Evolutionary conservation across 1,139 yeast species (phyloP).

Genomic region (Groenewaldozyma auringiensis): DNA sequence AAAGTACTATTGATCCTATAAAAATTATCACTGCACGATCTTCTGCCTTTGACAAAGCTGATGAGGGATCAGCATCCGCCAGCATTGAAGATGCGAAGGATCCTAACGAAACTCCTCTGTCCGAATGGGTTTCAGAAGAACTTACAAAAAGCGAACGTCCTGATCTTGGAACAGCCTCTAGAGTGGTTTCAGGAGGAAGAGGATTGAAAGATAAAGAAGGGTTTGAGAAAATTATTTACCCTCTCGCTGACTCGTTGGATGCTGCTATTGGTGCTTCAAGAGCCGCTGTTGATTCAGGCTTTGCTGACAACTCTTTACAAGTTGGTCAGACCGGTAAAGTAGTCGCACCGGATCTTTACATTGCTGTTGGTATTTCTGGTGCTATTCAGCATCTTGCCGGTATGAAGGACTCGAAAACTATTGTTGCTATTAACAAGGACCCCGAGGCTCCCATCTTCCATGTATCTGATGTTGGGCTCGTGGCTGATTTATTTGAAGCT

Average conservation of each 20-base stretch:
- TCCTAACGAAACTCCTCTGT: slow-evolving; percentile 26
- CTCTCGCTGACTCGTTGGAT: slow-evolving; percentile 73
- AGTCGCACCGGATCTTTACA: slow-evolving; percentile 89
- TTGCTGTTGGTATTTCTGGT: slow-evolving; percentile 93
- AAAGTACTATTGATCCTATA: slow-evolving; percentile 50
- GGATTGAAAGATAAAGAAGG: slow-evolving; percentile 87
- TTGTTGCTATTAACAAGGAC: slow-evolving; percentile 92
- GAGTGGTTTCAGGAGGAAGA: slow-evolving; percentile 88
- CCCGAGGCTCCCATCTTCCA: slow-evolving; percentile 91
- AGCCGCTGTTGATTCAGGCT: slow-evolving; percentile 96
- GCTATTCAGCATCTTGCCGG: slow-evolving; percentile 98
- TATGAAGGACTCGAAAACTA: slow-evolving; percentile 91
- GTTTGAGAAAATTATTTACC: slow-evolving; percentile 68
- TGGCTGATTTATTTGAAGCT: slow-evolving; percentile 77
- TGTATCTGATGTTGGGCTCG: slow-evolving; percentile 82
- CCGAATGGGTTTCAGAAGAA: slow-evolving; percentile 62
- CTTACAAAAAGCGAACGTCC: slow-evolving; percentile 79
- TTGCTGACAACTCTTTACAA: slow-evolving; percentile 93
- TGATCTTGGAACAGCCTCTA: slow-evolving; percentile 74
- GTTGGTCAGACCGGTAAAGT: slow-evolving; percentile 98
- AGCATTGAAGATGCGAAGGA: slow-evolving; percentile 48
- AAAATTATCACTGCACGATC: slow-evolving; percentile 72
- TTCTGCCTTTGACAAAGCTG: slow-evolving; percentile 69
- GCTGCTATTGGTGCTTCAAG: slow-evolving; percentile 98
- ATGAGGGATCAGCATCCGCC: slow-evolving; percentile 33